These are phyloP conservation scores for Russula sp. DNA, from an alignment of 768 basidiomycete genomes.

Conservation along the genomic window DNA sequence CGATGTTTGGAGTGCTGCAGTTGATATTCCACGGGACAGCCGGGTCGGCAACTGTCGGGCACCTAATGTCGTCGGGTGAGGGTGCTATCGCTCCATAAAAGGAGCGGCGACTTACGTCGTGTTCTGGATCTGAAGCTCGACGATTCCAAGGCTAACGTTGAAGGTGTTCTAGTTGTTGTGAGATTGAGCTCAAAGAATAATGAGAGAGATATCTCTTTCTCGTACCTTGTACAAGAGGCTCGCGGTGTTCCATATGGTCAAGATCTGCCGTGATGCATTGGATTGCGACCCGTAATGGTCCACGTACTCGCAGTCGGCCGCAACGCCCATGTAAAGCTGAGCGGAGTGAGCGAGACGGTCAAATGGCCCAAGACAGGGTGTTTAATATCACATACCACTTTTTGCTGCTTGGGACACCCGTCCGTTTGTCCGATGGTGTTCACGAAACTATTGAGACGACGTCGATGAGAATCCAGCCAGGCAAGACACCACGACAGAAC, in stretches of 20 bases:
- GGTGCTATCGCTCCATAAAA: constrained; percentile 1
- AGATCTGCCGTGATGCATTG: constrained; percentile 66
- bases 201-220: background rate
- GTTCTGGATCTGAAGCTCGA: constrained; percentile 70
- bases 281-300: constrained; percentile 53
- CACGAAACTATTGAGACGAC: constrained; percentile 47
- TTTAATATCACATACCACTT: constrained; percentile 44
- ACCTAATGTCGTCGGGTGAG: constrained; percentile 35
- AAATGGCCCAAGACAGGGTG: background rate
- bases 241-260: constrained; percentile 77
- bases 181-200: constrained; percentile 2
- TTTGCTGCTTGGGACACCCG: constrained; percentile 70
- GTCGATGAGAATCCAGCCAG: background rate
- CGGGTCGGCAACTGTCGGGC: constrained; percentile 51
- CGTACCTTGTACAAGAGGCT: constrained; percentile 62
- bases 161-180: constrained; percentile 49
- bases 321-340: constrained; percentile 76
- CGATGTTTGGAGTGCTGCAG: constrained; percentile 44
- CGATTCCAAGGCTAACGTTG: constrained; percentile 79
- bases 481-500: background rate
- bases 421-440: constrained; percentile 57
- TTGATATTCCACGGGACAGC: constrained; percentile 68
- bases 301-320: constrained; percentile 81
- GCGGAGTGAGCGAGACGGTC: background rate
- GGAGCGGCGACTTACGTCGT: constrained; percentile 35